Base-by-base conservation (phyloP, 2,329 filamentous ascomycete genomes). In the Pseudocercospora crystallina region DNA sequence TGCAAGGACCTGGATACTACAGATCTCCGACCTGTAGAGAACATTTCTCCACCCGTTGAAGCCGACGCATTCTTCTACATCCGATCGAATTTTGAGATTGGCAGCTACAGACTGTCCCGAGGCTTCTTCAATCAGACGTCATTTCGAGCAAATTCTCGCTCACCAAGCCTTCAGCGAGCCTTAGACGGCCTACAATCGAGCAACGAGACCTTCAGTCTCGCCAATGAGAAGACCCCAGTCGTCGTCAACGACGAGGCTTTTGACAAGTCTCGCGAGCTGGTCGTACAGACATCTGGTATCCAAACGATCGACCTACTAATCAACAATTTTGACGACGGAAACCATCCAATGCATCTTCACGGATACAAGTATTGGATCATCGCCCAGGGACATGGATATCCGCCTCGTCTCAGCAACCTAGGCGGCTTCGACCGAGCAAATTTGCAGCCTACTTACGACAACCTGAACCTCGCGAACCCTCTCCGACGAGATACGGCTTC, bases 101-200 rank as follows among this genome's bases (percentile, higher is more conserved):
- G 80, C 20, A 73, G 76, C 50, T 83, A 80, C 73, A 72, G 77
- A 1, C 72, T 85, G 0, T 76, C 79, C 51, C 74, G 82, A 7
- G 82, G 81, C 1, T 80, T 78, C 59, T 76, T 85, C 61, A 85
- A 85, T 63, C 62, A 68, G 10, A 79, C 76, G 12, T 80, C 79
- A 1, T 82, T 79, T 67, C 75, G 77, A 5, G 70, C 77, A 0
- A 68, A 80, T 54, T 65, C 76, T 0, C 62, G 62, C 10, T 70
- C 71, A 10, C 81, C 81, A 1, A 76, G 73, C 0, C 67, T 84
- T 8, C 71, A 79, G 54, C 74, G 78, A 1, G 65, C 79, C 2
- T 65, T 82, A 29, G 71, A 76, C 44, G 76, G 77, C 5, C 63
- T 78, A 15, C 35, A 62, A 3, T 55, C 61, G 1, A 56, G 61